phyloP scores from a whole-genome alignment of 352 stramenopile species.

The Phytophthora pluvialis region DNA sequence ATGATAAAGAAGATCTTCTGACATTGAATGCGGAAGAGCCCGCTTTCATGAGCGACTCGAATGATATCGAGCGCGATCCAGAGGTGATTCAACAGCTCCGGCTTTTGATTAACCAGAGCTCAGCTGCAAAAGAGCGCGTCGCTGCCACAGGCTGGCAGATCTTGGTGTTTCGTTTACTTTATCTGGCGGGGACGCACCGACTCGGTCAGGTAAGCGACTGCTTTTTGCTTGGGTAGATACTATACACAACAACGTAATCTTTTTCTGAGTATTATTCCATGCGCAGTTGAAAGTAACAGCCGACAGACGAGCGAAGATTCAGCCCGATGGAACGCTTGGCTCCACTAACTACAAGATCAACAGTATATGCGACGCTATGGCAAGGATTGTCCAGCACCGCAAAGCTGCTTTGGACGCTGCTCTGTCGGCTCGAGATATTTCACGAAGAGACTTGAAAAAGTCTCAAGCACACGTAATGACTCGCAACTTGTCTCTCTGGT shows the following conservation, averaged over 20 bases:
- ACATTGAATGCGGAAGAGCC: neutral
- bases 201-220: slow-evolving; percentile 46
- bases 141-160: slow-evolving; percentile 50
- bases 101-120: slow-evolving; percentile 50
- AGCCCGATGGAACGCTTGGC: slow-evolving; percentile 10
- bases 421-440: slow-evolving; percentile 31
- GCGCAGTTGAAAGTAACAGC: slow-evolving; percentile 17
- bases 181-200: slow-evolving; percentile 33
- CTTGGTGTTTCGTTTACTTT: slow-evolving; percentile 46
- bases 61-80: slow-evolving; percentile 43
- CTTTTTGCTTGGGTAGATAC: neutral
- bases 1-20: slow-evolving; percentile 10
- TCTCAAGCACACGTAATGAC: slow-evolving; percentile 51
- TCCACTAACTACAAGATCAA: slow-evolving; percentile 6
- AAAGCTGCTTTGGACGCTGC: slow-evolving; percentile 40
- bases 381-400: slow-evolving; percentile 47
- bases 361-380: slow-evolving; percentile 46
- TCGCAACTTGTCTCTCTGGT: neutral
- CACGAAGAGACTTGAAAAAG: slow-evolving; percentile 38
- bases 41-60: slow-evolving; percentile 6
- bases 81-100: slow-evolving; percentile 58
- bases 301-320: slow-evolving; percentile 15
- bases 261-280: neutral
- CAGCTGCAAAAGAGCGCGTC: slow-evolving; percentile 30
- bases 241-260: neutral